Evolutionary conservation across 306 rosid species (phyloP).

Genomic region (Pyrus pyrifolia): DNA sequence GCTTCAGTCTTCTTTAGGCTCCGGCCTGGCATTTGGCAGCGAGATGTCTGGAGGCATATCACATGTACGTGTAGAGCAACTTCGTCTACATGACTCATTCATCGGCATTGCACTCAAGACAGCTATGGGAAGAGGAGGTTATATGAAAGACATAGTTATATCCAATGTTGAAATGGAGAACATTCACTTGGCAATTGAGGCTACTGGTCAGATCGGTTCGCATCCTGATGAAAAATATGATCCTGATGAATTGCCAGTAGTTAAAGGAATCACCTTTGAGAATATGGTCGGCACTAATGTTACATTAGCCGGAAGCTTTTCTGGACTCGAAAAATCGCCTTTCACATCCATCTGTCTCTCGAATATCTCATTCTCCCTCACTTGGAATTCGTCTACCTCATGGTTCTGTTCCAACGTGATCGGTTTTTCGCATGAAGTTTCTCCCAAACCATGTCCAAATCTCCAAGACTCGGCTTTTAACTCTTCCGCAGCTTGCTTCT

Average conservation of each 20-base stretch:
- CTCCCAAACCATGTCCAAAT: conserved; percentile 41
- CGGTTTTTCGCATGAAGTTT: conserved; percentile 34
- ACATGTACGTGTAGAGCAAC: conserved; percentile 24
- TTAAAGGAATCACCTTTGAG: conserved; percentile 33
- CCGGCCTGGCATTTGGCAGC: conserved; percentile 52
- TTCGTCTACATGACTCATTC: conserved; percentile 31
- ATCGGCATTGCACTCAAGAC: conserved; percentile 49
- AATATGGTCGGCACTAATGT: conserved; percentile 41
- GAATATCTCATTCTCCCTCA: conserved; percentile 32
- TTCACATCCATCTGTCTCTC: conserved; percentile 44
- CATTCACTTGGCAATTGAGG: conserved; percentile 30
- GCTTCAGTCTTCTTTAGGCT: conserved; percentile 41
- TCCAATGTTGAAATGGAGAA: conserved; percentile 31
- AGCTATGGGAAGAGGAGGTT: conserved; percentile 58
- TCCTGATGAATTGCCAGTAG: conserved; percentile 41
- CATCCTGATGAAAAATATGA: conserved; percentile 61
- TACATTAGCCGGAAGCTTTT: conserved; percentile 42
- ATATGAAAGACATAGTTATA: conserved; percentile 33
- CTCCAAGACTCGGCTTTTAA: conserved; percentile 25
- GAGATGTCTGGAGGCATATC: conserved; percentile 74
- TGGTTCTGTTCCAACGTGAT: conserved; percentile 48
- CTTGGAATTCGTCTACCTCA: conserved; percentile 25
- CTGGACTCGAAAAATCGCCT: conserved; percentile 37
- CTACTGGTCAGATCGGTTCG: conserved; percentile 36
- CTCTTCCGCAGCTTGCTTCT: conserved; percentile 23